These are phyloP conservation scores for Stentor coeruleus DNA, from an alignment of 73 alveolate species.

Conservation along the genomic window DNA sequence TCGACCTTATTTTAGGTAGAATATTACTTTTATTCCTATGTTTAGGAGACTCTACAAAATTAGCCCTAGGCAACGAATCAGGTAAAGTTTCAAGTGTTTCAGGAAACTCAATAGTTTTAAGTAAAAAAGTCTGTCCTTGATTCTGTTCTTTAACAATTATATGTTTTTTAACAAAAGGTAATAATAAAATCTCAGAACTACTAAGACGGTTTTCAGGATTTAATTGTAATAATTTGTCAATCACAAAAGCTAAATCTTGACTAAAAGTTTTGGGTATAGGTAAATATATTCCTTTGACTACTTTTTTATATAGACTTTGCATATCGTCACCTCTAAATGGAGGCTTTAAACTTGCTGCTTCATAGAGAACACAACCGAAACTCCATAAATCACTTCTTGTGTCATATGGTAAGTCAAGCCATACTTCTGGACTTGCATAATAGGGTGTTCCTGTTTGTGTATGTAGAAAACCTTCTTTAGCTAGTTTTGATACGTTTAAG, in stretches of 20 bases:
- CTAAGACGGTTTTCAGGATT: constrained; percentile 82
- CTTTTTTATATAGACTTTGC: constrained; percentile 80
- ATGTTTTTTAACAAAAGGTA: too few relatives aligned
- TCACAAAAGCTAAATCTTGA: constrained; percentile 64
- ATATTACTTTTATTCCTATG: too few relatives aligned
- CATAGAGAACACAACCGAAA: constrained; percentile 92
- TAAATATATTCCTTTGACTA: constrained; percentile 78
- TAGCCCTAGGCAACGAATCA: too few relatives aligned
- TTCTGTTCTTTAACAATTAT: too few relatives aligned
- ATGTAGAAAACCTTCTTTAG: constrained; percentile 62
- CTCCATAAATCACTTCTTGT: constrained; percentile 94
- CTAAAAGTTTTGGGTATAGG: constrained; percentile 73
- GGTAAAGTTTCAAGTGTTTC: too few relatives aligned
- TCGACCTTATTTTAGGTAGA: too few relatives aligned
- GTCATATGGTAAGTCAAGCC: constrained; percentile 95
- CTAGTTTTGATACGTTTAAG: constrained; percentile 79
- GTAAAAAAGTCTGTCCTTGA: too few relatives aligned
- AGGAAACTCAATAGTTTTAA: too few relatives aligned
- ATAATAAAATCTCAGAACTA: too few relatives aligned
- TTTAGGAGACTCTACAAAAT: too few relatives aligned
- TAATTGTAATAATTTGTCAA: constrained; percentile 60
- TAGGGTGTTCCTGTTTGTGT: constrained; percentile 93
- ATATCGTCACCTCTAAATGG: constrained; percentile 89
- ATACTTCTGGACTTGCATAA: constrained; percentile 90
- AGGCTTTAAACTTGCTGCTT: constrained; percentile 84